Percentiles rank a stretch among this genome's conserved stretches.
phyloP scores from a whole-genome alignment of 1,284 basidiomycete genomes.

The Ganoderma leucocontextum region DNA sequence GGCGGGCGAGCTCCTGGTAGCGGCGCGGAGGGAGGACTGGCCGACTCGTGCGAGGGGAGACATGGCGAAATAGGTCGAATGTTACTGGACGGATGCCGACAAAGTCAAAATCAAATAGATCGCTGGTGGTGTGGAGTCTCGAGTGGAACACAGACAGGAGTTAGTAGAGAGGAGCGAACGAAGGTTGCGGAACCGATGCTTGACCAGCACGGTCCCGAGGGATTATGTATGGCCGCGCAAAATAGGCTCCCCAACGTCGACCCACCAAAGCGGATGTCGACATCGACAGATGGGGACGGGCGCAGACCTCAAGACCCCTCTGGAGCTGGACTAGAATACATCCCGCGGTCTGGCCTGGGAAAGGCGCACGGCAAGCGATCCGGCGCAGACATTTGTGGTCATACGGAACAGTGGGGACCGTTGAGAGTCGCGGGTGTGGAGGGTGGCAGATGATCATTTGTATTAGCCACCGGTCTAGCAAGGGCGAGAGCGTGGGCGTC shows the following conservation, averaged over 20 bases:
- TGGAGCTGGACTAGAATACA: conserved; percentile 31
- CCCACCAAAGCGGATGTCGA: conserved; percentile 13
- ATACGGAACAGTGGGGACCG: not conserved
- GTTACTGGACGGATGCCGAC: not conserved
- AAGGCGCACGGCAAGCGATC: conserved; percentile 15
- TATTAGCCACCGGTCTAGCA: conserved; percentile 22
- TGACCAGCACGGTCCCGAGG: not conserved
- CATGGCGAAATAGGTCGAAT: conserved; percentile 19
- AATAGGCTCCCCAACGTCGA: conserved; percentile 18
- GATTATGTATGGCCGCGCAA: conserved; percentile 21
- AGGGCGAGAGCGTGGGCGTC: conserved; percentile 28
- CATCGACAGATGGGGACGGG: conserved; percentile 2
- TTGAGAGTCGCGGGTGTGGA: conserved; percentile 8
- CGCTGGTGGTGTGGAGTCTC: not conserved
- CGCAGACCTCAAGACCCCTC: conserved; percentile 22
- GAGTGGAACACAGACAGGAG: not conserved
- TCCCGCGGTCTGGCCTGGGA: conserved; percentile 24
- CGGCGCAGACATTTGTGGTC: not conserved
- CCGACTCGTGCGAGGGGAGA: conserved; percentile 28
- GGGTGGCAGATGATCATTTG: conserved; percentile 29
- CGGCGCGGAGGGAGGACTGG: conserved; percentile 25
- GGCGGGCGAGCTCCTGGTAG: conserved; percentile 15
- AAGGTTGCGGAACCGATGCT: not conserved
- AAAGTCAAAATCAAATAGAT: not conserved
- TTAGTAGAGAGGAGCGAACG: not conserved